phyloP scores from a whole-genome alignment of 1,284 basidiomycete species.

The Somion occarium region DNA sequence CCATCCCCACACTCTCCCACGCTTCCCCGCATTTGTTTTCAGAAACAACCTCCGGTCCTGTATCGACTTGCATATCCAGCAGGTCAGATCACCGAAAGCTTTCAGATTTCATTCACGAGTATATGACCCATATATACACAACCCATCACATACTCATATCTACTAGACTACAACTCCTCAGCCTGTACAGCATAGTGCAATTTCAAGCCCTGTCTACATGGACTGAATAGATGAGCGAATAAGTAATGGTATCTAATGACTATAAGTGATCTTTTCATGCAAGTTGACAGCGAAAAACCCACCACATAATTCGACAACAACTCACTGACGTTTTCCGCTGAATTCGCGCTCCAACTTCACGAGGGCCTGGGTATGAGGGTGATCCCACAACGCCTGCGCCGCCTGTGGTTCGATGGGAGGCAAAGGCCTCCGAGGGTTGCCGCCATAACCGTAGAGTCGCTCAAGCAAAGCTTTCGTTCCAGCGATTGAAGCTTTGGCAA shows the following conservation, averaged over 20 bases:
- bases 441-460: constrained; percentile 75
- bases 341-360: constrained; percentile 64
- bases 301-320: background rate
- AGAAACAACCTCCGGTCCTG: background rate
- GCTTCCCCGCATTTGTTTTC: constrained; percentile 9
- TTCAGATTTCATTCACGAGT: background rate
- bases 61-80: no score
- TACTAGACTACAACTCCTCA: no score
- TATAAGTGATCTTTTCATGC: no score
- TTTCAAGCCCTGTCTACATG: no score
- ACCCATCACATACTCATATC: no score
- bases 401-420: constrained; percentile 54
- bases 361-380: constrained; percentile 65
- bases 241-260: no score
- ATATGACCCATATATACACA: background rate
- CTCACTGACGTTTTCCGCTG: constrained; percentile 22
- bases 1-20: constrained; percentile 10
- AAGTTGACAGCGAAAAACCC: no score
- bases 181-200: no score
- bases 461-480: constrained; percentile 81
- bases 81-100: no score
- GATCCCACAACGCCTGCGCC: constrained; percentile 61
- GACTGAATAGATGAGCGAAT: background rate
- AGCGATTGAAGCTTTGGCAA: constrained; percentile 72
- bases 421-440: constrained; percentile 72